A percentile compares a stretch with the other conserved stretches of the same genome.
These are phyloP conservation scores for Starmerella tilneyi DNA, from an alignment of 805 yeast genomes.

Conservation along the genomic window DNA sequence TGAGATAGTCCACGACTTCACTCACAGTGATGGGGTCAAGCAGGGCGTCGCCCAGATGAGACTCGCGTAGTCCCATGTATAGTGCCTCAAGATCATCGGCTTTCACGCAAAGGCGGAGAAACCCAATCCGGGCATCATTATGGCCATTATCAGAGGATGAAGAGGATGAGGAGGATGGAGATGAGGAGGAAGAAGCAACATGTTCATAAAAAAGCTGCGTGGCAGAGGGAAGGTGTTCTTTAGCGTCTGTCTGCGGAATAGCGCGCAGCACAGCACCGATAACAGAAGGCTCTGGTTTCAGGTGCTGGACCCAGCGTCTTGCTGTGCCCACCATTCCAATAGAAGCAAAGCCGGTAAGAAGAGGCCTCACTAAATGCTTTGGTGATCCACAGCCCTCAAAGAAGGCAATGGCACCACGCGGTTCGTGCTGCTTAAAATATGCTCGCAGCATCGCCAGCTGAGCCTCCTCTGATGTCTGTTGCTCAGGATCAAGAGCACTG, in stretches of 20 bases:
- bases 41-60: slow-evolving; percentile 24
- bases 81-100: slow-evolving; percentile 20
- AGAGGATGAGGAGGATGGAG: too few relatives aligned
- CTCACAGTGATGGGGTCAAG: slow-evolving; percentile 29
- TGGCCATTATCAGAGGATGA: too few relatives aligned
- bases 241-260: slow-evolving; percentile 5
- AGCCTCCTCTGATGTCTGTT: slow-evolving; percentile 11
- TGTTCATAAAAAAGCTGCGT: slow-evolving; percentile 13
- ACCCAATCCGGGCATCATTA: slow-evolving; percentile 23
- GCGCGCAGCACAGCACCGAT: slow-evolving; percentile 8
- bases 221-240: slow-evolving; percentile 20
- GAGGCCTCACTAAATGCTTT: slow-evolving; percentile 8
- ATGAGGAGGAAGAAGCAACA: too few relatives aligned
- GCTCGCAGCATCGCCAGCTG: slow-evolving; percentile 15
- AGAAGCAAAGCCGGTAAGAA: slow-evolving; percentile 18
- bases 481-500: slow-evolving; percentile 4
- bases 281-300: neutral
- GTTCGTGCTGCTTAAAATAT: slow-evolving; percentile 9
- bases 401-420: slow-evolving; percentile 18
- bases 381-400: slow-evolving; percentile 20
- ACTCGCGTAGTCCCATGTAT: slow-evolving; percentile 28
- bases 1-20: slow-evolving; percentile 17
- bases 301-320: slow-evolving; percentile 15
- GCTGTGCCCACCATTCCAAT: slow-evolving; percentile 16
- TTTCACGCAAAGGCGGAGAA: slow-evolving; percentile 21